phyloP scores from a whole-genome alignment of 2,329 filamentous ascomycete species.

The Cladosporium sp. region DNA sequence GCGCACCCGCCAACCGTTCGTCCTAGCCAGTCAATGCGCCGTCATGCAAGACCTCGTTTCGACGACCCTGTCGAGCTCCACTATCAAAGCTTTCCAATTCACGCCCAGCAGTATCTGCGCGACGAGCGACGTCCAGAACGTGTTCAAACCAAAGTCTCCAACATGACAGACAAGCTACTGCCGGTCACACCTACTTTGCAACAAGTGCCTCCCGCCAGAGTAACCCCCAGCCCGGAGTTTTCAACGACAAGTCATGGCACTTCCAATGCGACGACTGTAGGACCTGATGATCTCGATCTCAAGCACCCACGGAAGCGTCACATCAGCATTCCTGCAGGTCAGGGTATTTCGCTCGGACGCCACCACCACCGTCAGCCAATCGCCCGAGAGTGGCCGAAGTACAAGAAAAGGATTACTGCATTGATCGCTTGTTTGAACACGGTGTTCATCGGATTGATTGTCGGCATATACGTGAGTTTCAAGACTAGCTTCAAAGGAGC shows the following conservation, averaged over 20 bases:
- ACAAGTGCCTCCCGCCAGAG: constrained; percentile 19
- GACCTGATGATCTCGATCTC: constrained; percentile 28
- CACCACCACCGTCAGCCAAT: constrained; percentile 63
- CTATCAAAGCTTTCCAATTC: constrained; percentile 17
- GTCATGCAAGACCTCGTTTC: constrained; percentile 4
- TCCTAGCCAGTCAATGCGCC: constrained; percentile 11
- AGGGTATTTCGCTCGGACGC: constrained; percentile 44
- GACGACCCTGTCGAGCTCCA: constrained; percentile 16
- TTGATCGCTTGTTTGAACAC: constrained; percentile 71
- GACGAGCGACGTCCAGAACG: background rate
- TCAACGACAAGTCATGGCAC: constrained; percentile 2
- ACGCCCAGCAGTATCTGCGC: background rate
- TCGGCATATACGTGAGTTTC: constrained; percentile 66
- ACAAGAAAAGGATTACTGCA: constrained; percentile 69
- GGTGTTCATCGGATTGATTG: constrained; percentile 66
- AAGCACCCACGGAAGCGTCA: constrained; percentile 37
- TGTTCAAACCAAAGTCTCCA: background rate
- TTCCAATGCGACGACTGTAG: constrained; percentile 1
- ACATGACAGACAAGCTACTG: background rate
- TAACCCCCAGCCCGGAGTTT: constrained; percentile 8
- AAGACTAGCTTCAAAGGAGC: too few relatives aligned
- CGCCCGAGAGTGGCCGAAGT: constrained; percentile 69
- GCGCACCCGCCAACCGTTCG: background rate
- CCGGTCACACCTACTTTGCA: constrained; percentile 4
- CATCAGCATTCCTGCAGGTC: constrained; percentile 36